These are phyloP conservation scores for Corylus avellana DNA, from an alignment of 306 rosid species.

Conservation along the genomic window DNA sequence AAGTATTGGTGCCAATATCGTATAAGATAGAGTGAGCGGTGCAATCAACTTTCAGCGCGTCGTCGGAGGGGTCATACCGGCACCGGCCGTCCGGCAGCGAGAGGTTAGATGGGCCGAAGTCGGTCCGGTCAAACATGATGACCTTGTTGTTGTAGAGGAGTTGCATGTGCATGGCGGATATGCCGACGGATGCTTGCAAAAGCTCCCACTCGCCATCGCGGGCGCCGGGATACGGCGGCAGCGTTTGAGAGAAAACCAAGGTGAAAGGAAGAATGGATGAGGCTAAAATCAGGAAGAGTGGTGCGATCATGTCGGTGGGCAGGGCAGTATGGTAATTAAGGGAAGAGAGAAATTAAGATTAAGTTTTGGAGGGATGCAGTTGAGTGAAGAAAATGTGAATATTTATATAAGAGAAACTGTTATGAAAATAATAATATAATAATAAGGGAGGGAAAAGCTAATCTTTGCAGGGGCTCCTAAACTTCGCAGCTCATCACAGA, in stretches of 20 bases:
- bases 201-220: constrained; percentile 65
- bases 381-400: constrained; percentile 6
- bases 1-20: constrained; percentile 46
- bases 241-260: constrained; percentile 14
- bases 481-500: constrained; percentile 28
- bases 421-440: not conserved
- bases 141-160: constrained; percentile 53
- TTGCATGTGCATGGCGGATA: constrained; percentile 94
- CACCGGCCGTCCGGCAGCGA: constrained; percentile 47
- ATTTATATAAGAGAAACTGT: not conserved
- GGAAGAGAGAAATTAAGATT: constrained; percentile 3
- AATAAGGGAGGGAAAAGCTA: constrained; percentile 7
- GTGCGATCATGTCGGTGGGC: not conserved
- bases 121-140: constrained; percentile 70
- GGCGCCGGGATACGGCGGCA: not conserved
- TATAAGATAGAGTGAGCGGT: constrained; percentile 78
- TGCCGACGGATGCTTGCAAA: constrained; percentile 56
- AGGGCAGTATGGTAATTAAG: not conserved
- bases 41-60: constrained; percentile 53
- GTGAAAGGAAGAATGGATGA: not conserved
- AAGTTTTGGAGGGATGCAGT: constrained; percentile 19
- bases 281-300: constrained; percentile 20
- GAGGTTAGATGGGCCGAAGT: constrained; percentile 69
- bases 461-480: constrained; percentile 23
- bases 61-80: constrained; percentile 39